Evolutionary conservation across 495 filamentous ascomycete genomes (phyloP).

Genomic region (Penicillium lividum): DNA sequence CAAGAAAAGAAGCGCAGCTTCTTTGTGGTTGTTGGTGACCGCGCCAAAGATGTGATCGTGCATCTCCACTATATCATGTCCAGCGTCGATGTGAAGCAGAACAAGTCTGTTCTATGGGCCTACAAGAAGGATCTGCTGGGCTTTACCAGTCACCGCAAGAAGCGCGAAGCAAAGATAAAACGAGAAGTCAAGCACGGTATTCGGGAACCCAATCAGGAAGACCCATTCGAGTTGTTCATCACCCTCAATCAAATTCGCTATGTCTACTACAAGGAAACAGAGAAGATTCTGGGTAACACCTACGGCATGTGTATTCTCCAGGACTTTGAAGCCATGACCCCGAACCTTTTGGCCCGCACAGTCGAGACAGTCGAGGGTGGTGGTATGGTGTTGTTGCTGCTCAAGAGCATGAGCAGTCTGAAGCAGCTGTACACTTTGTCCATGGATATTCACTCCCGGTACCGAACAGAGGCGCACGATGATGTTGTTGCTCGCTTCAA

Average conservation of each 20-base stretch:
- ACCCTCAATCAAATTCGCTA: conserved; percentile 96
- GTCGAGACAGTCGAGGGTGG: conserved; percentile 98
- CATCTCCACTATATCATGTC: conserved; percentile 94
- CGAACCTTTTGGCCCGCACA: conserved; percentile 90
- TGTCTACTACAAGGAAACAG: conserved; percentile 99
- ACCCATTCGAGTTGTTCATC: conserved; percentile 97
- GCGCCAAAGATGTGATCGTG: conserved; percentile 95
- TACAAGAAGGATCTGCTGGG: conserved; percentile 97
- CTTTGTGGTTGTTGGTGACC: conserved; percentile 94
- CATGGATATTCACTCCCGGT: conserved; percentile 97
- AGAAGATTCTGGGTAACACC: conserved; percentile 97
- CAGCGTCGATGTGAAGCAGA: conserved; percentile 85
- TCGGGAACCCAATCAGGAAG: conserved; percentile 90
- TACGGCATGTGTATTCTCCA: conserved; percentile 99
- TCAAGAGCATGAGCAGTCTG: conserved; percentile 96
- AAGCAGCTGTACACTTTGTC: conserved; percentile 96
- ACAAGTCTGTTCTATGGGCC: conserved; percentile 98
- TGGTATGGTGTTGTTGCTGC: conserved; percentile 81
- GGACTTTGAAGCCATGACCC: conserved; percentile 97
- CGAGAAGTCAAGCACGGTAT: conserved; percentile 96
- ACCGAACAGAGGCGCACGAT: conserved; percentile 93
- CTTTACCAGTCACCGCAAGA: conserved; percentile 94
- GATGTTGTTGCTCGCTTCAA: conserved; percentile 97
- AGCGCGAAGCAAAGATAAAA: conserved; percentile 96
- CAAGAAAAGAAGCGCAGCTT: conserved; percentile 98